Base-by-base conservation (phyloP, 2,329 filamentous ascomycete species). In the Pseudogymnoascus sp. region DNA sequence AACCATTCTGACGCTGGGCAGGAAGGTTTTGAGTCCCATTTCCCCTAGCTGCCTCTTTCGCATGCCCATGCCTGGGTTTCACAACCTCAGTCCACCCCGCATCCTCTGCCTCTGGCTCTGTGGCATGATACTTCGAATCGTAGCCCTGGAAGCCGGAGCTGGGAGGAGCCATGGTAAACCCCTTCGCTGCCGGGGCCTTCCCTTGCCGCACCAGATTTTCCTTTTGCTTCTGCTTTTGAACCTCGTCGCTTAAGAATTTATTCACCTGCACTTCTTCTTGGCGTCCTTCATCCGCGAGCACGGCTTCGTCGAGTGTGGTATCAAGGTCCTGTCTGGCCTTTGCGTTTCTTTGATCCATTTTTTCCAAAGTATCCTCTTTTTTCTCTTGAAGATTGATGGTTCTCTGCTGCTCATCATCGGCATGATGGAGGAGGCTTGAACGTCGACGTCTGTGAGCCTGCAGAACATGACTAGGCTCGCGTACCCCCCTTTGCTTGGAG, bases 371-470 rank as follows among this genome's bases (percentile, higher is more conserved):
- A 4, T 56, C 49, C 9, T 56, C 49, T 56, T 56, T 56, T 56
- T 56, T 6, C 49, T 56, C n/a, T 9, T 56, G 49, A 12, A 56
- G 25, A 34, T 21, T 31, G 11, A 56, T 56, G 5, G 28, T 56
- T 56, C 49, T 56, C 49, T 56, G 49, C 16, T 34, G 49, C 28
- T 56, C 49, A 56, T 56, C 16, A 56, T 56, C 49, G n/a, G 49
- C 49, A 18, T 56, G 49, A 34, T 56, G 49, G 9, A 56, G 49
- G 16, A 56, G 49, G 49, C 49, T 34, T 12, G 49, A 56, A 16
- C 49, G 49, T 34, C 49, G 49, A 18, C 49, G 49, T 56, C 49
- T 56, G 16, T 56, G 49, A 56, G 49, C 49, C 28, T 56, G 49
- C n/a, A 56, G 11, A 56, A 56, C 28, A 18, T 21, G 16, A 2